A percentile compares a stretch with the other conserved stretches of the same genome.
Conservation (phyloP, 495 filamentous ascomycete genomes). For the Talaromyces proteolyticus region DNA sequence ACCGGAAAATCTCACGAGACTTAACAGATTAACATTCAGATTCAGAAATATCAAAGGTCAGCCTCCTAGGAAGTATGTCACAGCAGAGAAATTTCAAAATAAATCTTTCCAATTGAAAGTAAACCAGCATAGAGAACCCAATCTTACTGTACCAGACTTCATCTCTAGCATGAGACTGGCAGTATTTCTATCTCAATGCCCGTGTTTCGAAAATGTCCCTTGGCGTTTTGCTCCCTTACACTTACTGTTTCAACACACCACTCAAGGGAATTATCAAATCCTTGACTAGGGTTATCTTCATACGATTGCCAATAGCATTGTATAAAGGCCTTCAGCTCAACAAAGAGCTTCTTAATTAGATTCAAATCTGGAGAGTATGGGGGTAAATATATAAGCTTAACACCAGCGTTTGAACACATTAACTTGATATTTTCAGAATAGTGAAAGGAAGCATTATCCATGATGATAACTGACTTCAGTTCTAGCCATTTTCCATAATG, state of each 20-base stretch:
- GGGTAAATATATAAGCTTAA: constrained; percentile 17
- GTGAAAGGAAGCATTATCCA: constrained; percentile 31
- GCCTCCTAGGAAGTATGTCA: too few relatives aligned
- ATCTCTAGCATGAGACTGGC: not conserved
- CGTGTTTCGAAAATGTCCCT: constrained; percentile 4
- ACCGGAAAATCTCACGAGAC: too few relatives aligned
- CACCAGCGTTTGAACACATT: constrained; percentile 23
- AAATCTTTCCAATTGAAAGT: not conserved
- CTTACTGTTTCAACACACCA: constrained; percentile 4
- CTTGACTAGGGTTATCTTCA: constrained; percentile 2
- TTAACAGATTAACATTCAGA: too few relatives aligned
- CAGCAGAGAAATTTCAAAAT: not conserved
- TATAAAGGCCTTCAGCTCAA: constrained; percentile 10
- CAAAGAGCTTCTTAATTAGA: constrained; percentile 11
- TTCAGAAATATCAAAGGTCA: too few relatives aligned
- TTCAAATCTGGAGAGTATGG: constrained; percentile 10
- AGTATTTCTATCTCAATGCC: not conserved
- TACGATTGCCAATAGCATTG: constrained; percentile 3
- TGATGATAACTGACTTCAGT: constrained; percentile 31
- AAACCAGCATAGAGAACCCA: not conserved
- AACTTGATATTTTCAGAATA: constrained; percentile 18
- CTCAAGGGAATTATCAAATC: constrained; percentile 4
- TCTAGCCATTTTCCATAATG: constrained; percentile 24
- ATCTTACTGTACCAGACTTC: not conserved
- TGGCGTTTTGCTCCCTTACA: constrained; percentile 1